Evolutionary conservation across 208 protist genomes (phyloP).

Genomic region (Wallacemonas sp.): DNA sequence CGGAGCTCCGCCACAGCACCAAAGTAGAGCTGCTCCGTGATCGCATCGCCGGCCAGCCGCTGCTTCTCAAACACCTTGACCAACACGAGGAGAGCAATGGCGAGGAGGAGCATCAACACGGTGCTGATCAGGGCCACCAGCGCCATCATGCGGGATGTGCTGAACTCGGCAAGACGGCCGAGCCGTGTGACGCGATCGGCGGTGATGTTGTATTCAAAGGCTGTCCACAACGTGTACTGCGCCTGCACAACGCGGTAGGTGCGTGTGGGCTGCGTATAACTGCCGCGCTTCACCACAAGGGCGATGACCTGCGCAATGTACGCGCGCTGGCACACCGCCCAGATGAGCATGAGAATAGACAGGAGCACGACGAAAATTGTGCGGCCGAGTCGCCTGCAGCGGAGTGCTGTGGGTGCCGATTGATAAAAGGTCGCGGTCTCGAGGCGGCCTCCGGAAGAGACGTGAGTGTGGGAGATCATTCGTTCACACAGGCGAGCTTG

Average conservation of each 20-base stretch:
- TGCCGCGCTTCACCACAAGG: background rate
- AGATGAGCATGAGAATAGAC: background rate
- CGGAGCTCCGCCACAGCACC: background rate
- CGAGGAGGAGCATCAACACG: background rate
- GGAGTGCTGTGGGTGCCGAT: background rate
- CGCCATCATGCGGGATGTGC: background rate
- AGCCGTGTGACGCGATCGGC: background rate
- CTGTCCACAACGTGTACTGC: conserved; percentile 1
- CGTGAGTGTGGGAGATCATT: too few species aligned
- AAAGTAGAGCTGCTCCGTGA: background rate
- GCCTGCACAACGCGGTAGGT: conserved; percentile 4
- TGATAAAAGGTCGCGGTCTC: background rate
- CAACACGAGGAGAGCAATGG: background rate
- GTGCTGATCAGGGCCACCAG: background rate
- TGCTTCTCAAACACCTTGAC: background rate
- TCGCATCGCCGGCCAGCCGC: background rate
- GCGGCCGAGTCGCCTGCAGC: conserved; percentile 6
- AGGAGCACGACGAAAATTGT: background rate
- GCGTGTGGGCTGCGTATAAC: background rate
- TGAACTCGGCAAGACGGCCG: background rate
- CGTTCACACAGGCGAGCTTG: too few species aligned
- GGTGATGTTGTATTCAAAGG: conserved; percentile 2
- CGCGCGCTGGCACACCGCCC: background rate
- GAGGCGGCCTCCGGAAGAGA: background rate
- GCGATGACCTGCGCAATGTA: conserved; percentile 11